Evolutionary conservation across 495 filamentous ascomycete species (phyloP).

Genomic region (Hypoxylon perforatum): DNA sequence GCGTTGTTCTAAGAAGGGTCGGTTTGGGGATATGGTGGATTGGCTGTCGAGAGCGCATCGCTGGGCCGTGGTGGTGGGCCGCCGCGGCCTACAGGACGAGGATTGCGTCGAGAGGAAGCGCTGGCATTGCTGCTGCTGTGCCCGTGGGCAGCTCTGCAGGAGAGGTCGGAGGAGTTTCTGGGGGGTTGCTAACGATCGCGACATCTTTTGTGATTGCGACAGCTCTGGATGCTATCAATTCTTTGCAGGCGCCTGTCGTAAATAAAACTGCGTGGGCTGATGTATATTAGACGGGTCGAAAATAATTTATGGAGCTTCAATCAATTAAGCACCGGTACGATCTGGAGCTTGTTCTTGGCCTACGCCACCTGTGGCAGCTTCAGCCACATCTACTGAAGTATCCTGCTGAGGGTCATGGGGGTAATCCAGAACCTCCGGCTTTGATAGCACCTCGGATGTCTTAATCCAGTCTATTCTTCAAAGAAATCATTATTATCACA

Average conservation of each 20-base stretch:
- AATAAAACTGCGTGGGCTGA: slow-evolving; percentile 11
- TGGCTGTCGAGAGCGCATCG: slow-evolving; percentile 4
- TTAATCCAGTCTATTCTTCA: too few species aligned
- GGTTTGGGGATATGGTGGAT: slow-evolving; percentile 13
- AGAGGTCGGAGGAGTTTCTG: slow-evolving; percentile 35
- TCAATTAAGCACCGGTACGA: slow-evolving; percentile 8
- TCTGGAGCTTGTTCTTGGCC: slow-evolving; percentile 3
- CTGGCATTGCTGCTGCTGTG: slow-evolving; percentile 29
- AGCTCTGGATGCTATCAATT: not conserved
- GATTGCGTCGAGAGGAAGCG: slow-evolving; percentile 39
- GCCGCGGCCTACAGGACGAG: slow-evolving; percentile 11
- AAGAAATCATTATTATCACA: too few species aligned
- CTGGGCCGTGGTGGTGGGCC: slow-evolving; percentile 6
- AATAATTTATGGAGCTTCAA: slow-evolving; percentile 34
- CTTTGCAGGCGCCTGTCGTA: not conserved
- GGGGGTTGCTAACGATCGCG: slow-evolving; percentile 31
- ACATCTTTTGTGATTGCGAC: slow-evolving; percentile 29
- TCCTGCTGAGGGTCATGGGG: not conserved
- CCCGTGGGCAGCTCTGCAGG: slow-evolving; percentile 23
- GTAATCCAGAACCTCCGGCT: not conserved
- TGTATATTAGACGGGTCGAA: not conserved
- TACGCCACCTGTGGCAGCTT: slow-evolving; percentile 37
- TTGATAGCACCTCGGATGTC: too few species aligned
- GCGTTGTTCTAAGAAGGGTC: slow-evolving; percentile 32
- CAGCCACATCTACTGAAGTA: slow-evolving; percentile 26